Evolutionary conservation across 2,329 filamentous ascomycete genomes (phyloP), one percentile per base, ranked within the genome.

Genomic region (Aspergillus pseudoviridinutans): DNA sequence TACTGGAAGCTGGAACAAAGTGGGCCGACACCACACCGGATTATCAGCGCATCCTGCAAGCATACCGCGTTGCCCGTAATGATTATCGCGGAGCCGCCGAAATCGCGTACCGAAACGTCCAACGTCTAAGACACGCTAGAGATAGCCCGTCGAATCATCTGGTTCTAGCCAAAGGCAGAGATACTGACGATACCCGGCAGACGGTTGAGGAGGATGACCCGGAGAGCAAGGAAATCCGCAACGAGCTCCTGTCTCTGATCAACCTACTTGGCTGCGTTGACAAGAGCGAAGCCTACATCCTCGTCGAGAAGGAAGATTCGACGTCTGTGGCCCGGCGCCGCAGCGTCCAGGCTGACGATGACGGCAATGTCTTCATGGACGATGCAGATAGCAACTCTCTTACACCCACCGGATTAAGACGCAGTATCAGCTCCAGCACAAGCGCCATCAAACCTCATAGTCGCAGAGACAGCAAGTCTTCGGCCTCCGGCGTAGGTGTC

Each of bases 201-300:
- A 62, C 71, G 38, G 67, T 72, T 12, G 73, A 72, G 50, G 71
- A 76, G 59, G 71, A 73, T 35, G 76, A 78, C 57, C 76, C 78
- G 1, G 78, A 81, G 50, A 83, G 83, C 60, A 81, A 83, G 58
- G 80, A 80, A 41, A 69, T 86, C 50, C 68, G 76, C 50, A 85
- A 89, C 64, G 88, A 91, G 68, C 94, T 96, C 67, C 79, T 97
- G n/a, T 82, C 92, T 60, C 83, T 99, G 49, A 96, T 99, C 78
- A 99, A 99, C 71, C 88, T 91, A 1, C 80, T 99, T 59, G 91
- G 89, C 63, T 96, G 91, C 62, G 91, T 97, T 44, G 86, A 90
- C 51, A 80, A 87, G 57, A 86, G 90, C 61, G 89, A 96, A 68
- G 88, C 88, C 1, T 99, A 95, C 84, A 71, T 86, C 24, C 67